Evolutionary conservation across 805 yeast species (phyloP).

Genomic region (Yarrowia porcina): DNA sequence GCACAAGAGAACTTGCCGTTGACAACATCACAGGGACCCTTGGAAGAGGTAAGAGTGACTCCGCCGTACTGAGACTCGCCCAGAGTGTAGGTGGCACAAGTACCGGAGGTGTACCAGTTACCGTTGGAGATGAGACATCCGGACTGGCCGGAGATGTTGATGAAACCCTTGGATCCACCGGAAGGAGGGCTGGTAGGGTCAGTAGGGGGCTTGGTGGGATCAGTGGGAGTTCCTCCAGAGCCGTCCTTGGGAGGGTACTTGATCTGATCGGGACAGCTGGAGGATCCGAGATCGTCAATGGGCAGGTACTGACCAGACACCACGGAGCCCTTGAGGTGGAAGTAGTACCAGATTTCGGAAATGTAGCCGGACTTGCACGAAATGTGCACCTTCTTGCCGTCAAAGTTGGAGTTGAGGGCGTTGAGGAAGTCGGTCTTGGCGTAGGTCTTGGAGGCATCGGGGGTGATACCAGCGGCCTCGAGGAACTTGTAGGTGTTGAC

Average conservation of each 20-base stretch:
- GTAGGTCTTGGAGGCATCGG: slow-evolving; percentile 56
- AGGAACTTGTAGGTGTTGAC: slow-evolving; percentile 70
- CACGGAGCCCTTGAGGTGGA: slow-evolving; percentile 69
- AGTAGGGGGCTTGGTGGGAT: slow-evolving; percentile 26
- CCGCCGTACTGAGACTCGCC: slow-evolving; percentile 66
- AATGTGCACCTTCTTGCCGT: slow-evolving; percentile 54
- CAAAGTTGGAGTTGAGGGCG: slow-evolving; percentile 40
- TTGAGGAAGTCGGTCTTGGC: slow-evolving; percentile 44
- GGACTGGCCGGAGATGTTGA: slow-evolving; percentile 49
- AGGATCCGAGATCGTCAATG: slow-evolving; percentile 49
- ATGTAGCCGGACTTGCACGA: slow-evolving; percentile 55
- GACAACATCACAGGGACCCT: slow-evolving; percentile 62
- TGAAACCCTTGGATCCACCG: slow-evolving; percentile 44
- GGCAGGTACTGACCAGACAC: slow-evolving; percentile 61
- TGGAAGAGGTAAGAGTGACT: slow-evolving; percentile 61
- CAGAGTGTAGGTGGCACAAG: slow-evolving; percentile 75
- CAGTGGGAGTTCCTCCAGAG: slow-evolving; percentile 29
- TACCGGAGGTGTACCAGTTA: slow-evolving; percentile 72
- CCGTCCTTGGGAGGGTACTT: slow-evolving; percentile 62
- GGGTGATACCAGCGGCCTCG: slow-evolving; percentile 64
- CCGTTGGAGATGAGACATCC: slow-evolving; percentile 89
- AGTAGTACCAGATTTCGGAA: slow-evolving; percentile 77
- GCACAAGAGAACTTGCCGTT: slow-evolving; percentile 40
- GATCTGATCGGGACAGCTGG: slow-evolving; percentile 74
- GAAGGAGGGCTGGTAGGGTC: slow-evolving; percentile 34